Evolutionary conservation across 2,329 filamentous ascomycete genomes (phyloP), one percentile per base, ranked within the genome.

Genomic region (Ceratocystis variospora): DNA sequence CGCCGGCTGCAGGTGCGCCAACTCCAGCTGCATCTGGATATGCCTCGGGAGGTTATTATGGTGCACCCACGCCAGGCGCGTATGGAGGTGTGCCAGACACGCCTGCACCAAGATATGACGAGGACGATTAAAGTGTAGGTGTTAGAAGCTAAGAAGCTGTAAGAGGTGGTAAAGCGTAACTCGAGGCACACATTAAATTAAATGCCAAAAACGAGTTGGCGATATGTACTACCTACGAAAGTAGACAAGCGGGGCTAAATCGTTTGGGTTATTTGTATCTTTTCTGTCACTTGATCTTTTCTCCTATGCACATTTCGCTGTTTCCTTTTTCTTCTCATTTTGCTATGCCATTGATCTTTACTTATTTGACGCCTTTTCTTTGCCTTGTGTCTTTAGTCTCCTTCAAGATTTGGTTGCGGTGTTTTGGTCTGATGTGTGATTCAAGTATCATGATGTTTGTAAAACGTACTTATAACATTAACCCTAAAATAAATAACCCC

Each of bases 11-110:
- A 61, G 82, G 77, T 66, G 88, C 87, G 17, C 87, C 87, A 0
- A 91, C 88, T 0, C 88, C 88, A 0, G 86, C 83, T 31, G 86
- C 84, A 0, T 83, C 81, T 62, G 83, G 83, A n/a, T 72, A 74
- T 66, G 61, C 79, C 72, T 70, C 77, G 71, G 77, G 75, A 17
- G 63, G 63, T 59, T 82, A 81, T 68, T 84, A 83, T 68, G 78
- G 81, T 37, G 85, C 85, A 25, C 83, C 84, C 0, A 87, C 85
- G n/a, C 85, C 85, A 67, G 85, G 83, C 1, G 85, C 85, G 3
- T 82, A 80, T 66, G 77, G 75, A 33, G 77, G 79, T 12, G 78
- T 79, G 33, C 79, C 83, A 1, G 84, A 85, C 73, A 86, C 83
- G 19, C 83, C 85, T 33, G 84, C 83, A 22, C 81, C 80, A 50